Conservation (phyloP, 768 basidiomycete species). For the Hericium rajendrae region DNA sequence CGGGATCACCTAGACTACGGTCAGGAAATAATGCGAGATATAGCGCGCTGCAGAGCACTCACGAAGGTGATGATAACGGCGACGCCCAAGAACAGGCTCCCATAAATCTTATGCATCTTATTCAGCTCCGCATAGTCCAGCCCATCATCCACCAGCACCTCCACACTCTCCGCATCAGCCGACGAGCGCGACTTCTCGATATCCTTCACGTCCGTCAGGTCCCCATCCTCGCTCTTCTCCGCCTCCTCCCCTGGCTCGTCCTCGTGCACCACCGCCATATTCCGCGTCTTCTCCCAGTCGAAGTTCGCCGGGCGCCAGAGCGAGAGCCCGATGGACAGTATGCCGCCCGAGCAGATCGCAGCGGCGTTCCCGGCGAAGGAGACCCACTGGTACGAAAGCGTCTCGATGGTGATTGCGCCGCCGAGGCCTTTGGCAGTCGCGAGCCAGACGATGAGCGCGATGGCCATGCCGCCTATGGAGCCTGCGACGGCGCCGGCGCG, state of each 20-base stretch:
- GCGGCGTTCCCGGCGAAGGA: slow-evolving; percentile 21
- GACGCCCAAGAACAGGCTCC: not conserved
- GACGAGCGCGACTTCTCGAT: not conserved
- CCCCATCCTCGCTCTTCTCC: slow-evolving; percentile 1
- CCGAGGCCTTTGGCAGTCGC: slow-evolving; percentile 15
- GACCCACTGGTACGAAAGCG: slow-evolving; percentile 18
- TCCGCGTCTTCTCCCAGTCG: slow-evolving; percentile 19
- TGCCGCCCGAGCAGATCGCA: slow-evolving; percentile 18
- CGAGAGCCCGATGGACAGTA: slow-evolving; percentile 17
- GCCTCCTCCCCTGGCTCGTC: not conserved
- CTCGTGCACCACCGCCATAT: slow-evolving; percentile 11
- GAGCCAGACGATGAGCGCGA: slow-evolving; percentile 20
- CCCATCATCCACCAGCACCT: not conserved
- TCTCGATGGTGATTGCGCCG: slow-evolving; percentile 18
- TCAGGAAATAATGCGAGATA: not conserved
- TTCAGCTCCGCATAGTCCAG: not conserved
- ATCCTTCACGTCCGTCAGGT: not conserved
- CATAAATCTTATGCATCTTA: not conserved
- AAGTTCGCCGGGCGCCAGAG: slow-evolving; percentile 20
- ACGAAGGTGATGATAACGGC: not conserved
- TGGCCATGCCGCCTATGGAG: slow-evolving; percentile 17
- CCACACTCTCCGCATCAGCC: not conserved
- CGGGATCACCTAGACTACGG: slow-evolving; percentile 1
- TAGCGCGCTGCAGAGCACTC: not conserved
- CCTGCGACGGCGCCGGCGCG: slow-evolving; percentile 18